Evolutionary conservation across 2,329 filamentous ascomycete species (phyloP).

Genomic region (Arthrinium phaeospermum): DNA sequence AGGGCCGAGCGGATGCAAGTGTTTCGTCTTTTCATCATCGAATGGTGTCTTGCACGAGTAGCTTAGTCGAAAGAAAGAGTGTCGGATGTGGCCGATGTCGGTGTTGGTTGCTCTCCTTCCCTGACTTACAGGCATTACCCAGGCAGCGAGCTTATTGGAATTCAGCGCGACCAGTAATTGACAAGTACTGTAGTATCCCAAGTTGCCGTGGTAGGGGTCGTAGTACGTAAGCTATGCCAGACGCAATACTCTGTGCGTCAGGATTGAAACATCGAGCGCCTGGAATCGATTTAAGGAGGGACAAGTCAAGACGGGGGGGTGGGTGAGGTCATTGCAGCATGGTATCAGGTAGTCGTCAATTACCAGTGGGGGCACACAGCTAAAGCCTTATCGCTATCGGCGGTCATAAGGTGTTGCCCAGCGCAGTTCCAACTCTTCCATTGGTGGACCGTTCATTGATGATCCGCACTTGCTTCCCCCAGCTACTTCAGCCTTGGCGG

Average conservation of each 20-base stretch:
- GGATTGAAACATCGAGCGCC: neutral
- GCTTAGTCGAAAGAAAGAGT: neutral
- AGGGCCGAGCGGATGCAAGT: conserved; percentile 8
- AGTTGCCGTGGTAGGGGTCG: neutral
- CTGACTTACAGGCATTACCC: neutral
- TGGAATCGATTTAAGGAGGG: neutral
- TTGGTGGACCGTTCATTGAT: neutral
- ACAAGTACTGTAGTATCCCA: neutral
- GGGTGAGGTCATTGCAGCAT: neutral
- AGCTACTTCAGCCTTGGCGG: conserved; percentile 12
- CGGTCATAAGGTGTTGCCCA: neutral
- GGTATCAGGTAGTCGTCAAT: neutral
- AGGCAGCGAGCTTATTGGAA: neutral
- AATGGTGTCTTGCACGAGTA: neutral
- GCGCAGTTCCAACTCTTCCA: neutral
- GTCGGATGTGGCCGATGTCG: neutral
- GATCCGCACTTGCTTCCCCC: neutral
- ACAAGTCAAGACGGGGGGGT: neutral
- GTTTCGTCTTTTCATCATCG: neutral
- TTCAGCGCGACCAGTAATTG: neutral
- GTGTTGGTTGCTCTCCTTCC: neutral
- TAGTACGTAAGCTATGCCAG: neutral
- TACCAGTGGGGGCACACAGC: neutral
- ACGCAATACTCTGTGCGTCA: neutral
- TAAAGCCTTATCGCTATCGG: conserved; percentile 7